Conservation (phyloP, 192 early-diverging fungal species). For the Coemansia sp. region DNA sequence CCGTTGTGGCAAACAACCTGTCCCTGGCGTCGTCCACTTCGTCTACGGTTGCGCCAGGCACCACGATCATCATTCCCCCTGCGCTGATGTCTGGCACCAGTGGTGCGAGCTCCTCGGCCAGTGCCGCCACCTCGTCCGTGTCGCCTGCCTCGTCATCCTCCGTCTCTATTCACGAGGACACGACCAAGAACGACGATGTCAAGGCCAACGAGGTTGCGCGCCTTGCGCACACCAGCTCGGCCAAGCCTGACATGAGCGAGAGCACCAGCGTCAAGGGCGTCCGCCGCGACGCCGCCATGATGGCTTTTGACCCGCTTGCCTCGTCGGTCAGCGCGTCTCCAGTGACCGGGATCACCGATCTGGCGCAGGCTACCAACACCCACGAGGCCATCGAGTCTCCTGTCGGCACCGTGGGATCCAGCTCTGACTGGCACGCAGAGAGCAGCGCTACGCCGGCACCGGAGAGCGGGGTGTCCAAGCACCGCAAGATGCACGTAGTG, state of each 20-base stretch:
- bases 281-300: conserved; percentile 23
- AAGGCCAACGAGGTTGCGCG: conserved; percentile 34
- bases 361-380: not conserved
- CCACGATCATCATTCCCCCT: conserved; percentile 37
- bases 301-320: conserved; percentile 17
- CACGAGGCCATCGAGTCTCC: conserved; percentile 16
- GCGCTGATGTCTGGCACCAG: conserved; percentile 5
- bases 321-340: not conserved
- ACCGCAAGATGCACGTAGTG: conserved; percentile 52
- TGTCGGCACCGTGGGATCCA: conserved; percentile 24
- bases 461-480: conserved; percentile 10
- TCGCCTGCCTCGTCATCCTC: conserved; percentile 15
- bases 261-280: conserved; percentile 20
- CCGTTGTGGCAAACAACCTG: conserved; percentile 23
- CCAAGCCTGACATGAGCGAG: conserved; percentile 8
- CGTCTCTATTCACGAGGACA: conserved; percentile 19
- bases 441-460: not conserved
- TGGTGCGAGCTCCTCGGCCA: not conserved
- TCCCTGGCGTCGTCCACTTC: not conserved
- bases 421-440: conserved; percentile 13
- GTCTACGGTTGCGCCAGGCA: conserved; percentile 5
- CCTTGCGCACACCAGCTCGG: conserved; percentile 22
- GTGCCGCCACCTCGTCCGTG: not conserved
- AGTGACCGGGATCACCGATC: not conserved
- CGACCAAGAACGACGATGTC: conserved; percentile 25